Evolutionary conservation across 2,329 filamentous ascomycete species (phyloP).

Genomic region (Geosmithia flava): DNA sequence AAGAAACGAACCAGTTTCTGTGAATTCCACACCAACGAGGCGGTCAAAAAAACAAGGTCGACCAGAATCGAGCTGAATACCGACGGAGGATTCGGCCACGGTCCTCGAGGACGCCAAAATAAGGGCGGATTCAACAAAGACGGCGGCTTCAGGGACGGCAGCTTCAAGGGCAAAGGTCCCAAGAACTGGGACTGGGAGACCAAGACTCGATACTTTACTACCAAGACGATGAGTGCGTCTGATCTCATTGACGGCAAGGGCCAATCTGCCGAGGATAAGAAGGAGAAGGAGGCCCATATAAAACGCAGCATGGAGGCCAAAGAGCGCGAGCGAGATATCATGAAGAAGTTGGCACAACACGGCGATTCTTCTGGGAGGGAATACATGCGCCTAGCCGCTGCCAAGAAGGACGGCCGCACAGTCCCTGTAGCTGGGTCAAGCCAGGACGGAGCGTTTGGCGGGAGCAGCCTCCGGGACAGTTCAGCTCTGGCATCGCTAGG

Average conservation of each 20-base stretch:
- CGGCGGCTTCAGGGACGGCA: constrained; percentile 2
- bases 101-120: constrained; percentile 10
- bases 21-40: constrained; percentile 81
- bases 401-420: constrained; percentile 5
- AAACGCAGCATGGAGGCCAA: constrained; percentile 51
- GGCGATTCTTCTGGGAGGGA: constrained; percentile 57
- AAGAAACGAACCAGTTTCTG: constrained; percentile 79
- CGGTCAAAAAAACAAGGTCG: constrained; percentile 54
- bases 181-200: constrained; percentile 45
- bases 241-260: constrained; percentile 55
- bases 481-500: constrained; percentile 28
- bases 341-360: constrained; percentile 50
- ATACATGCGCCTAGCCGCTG: constrained; percentile 45
- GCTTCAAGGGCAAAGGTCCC: constrained; percentile 7
- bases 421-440: not conserved
- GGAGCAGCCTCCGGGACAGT: constrained; percentile 3
- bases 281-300: constrained; percentile 52
- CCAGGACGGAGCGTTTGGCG: not conserved
- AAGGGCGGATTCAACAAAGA: constrained; percentile 9
- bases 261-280: constrained; percentile 40
- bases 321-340: constrained; percentile 63
- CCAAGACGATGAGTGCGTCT: constrained; percentile 39
- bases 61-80: constrained; percentile 67
- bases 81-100: constrained; percentile 5
- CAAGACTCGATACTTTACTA: constrained; percentile 43